Conservation (phyloP, 768 basidiomycete species). For the Podaxis sp. region DNA sequence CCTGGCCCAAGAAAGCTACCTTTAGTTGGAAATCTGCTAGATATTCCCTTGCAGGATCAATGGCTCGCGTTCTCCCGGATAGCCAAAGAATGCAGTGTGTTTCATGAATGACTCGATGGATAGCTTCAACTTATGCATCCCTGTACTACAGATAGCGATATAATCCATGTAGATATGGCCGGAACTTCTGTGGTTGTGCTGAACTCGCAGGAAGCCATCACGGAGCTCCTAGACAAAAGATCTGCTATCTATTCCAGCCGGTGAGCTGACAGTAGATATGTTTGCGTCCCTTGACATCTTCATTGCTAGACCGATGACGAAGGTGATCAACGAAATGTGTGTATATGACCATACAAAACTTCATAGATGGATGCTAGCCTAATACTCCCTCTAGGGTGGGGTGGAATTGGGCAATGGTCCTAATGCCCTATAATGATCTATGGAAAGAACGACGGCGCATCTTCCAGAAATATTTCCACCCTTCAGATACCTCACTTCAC, state of each 20-base stretch:
- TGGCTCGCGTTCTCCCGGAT: conserved; percentile 42
- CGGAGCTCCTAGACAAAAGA: conserved; percentile 21
- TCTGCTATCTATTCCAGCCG: conserved; percentile 21
- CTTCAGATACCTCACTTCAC: conserved; percentile 19
- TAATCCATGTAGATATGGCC: conserved; percentile 17
- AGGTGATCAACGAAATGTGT: conserved; percentile 15
- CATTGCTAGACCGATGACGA: conserved; percentile 2
- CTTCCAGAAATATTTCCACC: conserved; percentile 25
- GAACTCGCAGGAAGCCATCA: conserved; percentile 17
- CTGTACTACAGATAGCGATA: conserved; percentile 10
- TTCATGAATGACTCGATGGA: background rate
- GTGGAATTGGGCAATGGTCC: conserved; percentile 19
- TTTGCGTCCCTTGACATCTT: background rate
- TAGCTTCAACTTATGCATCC: too few relatives aligned
- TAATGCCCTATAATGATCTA: conserved; percentile 22
- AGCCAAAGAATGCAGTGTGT: conserved; percentile 38
- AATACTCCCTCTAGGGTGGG: conserved; percentile 18
- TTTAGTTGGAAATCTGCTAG: conserved; percentile 40
- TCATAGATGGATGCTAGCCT: background rate
- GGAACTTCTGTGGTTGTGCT: conserved; percentile 19
- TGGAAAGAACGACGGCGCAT: conserved; percentile 23
- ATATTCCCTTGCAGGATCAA: conserved; percentile 37
- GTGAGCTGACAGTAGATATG: background rate
- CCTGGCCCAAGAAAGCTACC: conserved; percentile 41
- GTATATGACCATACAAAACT: background rate